A percentile compares a stretch with the other conserved stretches of the same genome.
These are phyloP conservation scores for Hamamelis virginiana DNA, from an alignment of 164 flowering plant species.

Conservation along the genomic window DNA sequence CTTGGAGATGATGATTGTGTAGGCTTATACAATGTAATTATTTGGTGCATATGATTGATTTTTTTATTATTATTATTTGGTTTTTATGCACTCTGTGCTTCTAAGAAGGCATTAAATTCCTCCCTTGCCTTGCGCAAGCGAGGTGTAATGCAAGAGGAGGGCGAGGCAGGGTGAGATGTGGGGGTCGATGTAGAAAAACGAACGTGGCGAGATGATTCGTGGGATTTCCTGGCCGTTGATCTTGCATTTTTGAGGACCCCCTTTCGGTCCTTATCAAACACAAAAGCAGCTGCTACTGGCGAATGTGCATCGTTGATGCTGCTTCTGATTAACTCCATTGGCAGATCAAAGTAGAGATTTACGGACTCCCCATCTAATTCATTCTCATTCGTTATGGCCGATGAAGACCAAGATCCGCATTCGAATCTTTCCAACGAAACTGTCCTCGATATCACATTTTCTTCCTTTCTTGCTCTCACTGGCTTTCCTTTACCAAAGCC, in stretches of 20 bases:
- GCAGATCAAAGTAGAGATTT: slow-evolving; percentile 48
- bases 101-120: slow-evolving; percentile 72
- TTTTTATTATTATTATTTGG: too few relatives aligned
- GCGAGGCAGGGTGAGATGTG: slow-evolving; percentile 26
- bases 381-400: slow-evolving; percentile 23
- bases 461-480: slow-evolving; percentile 35
- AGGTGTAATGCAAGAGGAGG: slow-evolving; percentile 60
- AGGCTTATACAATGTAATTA: too few relatives aligned
- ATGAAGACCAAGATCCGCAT: slow-evolving; percentile 73
- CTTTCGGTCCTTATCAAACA: slow-evolving; percentile 44
- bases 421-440: slow-evolving; percentile 69
- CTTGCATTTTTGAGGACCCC: slow-evolving; percentile 47
- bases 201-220: slow-evolving; percentile 50
- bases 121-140: slow-evolving; percentile 69
- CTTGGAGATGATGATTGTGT: too few relatives aligned
- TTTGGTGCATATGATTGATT: too few relatives aligned
- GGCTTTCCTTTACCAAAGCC: slow-evolving; percentile 56
- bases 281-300: slow-evolving; percentile 55
- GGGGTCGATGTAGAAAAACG: slow-evolving; percentile 55
- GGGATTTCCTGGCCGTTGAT: slow-evolving; percentile 28
- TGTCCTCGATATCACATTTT: slow-evolving; percentile 37
- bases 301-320: slow-evolving; percentile 37
- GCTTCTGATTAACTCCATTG: slow-evolving; percentile 52
- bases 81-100: slow-evolving; percentile 55
- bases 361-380: slow-evolving; percentile 20